phyloP scores from a whole-genome alignment of 176 grass and related monocot species.

The Oryza glaberrima region DNA sequence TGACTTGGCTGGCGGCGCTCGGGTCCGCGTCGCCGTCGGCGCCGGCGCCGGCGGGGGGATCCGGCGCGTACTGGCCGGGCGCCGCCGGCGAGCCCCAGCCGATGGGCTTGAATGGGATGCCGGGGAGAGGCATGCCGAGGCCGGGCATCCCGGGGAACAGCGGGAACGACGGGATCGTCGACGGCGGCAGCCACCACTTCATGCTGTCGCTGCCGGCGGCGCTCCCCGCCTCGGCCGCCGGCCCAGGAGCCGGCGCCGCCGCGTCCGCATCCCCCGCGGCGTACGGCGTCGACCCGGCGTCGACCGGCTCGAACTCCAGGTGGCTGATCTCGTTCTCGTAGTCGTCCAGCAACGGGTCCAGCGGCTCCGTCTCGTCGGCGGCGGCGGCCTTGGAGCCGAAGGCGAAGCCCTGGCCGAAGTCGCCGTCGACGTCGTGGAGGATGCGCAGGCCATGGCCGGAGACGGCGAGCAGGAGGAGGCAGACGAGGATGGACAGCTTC shows the following conservation, averaged over 20 bases:
- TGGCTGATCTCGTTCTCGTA: slow-evolving; percentile 53
- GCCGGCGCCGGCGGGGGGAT: slow-evolving; percentile 10
- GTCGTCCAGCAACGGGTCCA: slow-evolving; percentile 32
- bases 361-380: slow-evolving; percentile 17
- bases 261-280: background rate
- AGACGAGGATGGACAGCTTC: slow-evolving; percentile 10
- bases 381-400: slow-evolving; percentile 37
- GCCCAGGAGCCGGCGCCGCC: background rate
- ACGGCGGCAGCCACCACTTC: slow-evolving; percentile 68
- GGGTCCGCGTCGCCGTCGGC: slow-evolving; percentile 18
- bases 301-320: slow-evolving; percentile 52
- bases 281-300: slow-evolving; percentile 26
- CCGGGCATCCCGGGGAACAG: slow-evolving; percentile 53
- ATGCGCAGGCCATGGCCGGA: slow-evolving; percentile 24
- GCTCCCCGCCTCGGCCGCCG: background rate
- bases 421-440: slow-evolving; percentile 37
- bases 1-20: slow-evolving; percentile 1
- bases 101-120: slow-evolving; percentile 48
- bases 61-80: background rate
- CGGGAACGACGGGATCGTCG: slow-evolving; percentile 62
- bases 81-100: slow-evolving; percentile 42
- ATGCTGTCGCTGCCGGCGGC: slow-evolving; percentile 32
- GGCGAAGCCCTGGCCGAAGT: slow-evolving; percentile 23
- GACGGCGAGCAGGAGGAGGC: slow-evolving; percentile 25
- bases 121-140: slow-evolving; percentile 35